A percentile compares a stretch with the other conserved stretches of the same genome.
These are phyloP conservation scores for Cutaneotrichosporon cutaneum DNA, from an alignment of 1,284 basidiomycete genomes.

Conservation along the genomic window DNA sequence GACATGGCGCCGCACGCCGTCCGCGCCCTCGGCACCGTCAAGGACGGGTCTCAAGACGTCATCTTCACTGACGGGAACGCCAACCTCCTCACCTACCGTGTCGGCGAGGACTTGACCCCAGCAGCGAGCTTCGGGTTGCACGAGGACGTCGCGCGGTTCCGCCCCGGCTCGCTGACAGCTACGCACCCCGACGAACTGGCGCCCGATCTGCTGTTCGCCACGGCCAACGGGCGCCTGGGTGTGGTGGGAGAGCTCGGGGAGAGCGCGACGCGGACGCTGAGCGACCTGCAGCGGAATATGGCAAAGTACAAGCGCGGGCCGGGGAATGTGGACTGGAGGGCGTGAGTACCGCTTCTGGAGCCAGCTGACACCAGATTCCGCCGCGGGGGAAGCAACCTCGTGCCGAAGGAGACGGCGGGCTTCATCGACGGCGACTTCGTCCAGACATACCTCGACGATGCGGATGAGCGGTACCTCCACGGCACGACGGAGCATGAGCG, in stretches of 20 bases:
- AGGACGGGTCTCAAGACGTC: constrained; percentile 59
- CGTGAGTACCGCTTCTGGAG: constrained; percentile 55
- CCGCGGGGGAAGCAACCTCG: constrained; percentile 60
- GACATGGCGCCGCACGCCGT: constrained; percentile 74
- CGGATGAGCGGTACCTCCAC: not conserved
- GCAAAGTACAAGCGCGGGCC: constrained; percentile 59
- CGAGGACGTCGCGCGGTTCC: constrained; percentile 53
- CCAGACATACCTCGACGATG: constrained; percentile 62
- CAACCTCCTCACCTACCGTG: constrained; percentile 66
- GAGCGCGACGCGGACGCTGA: constrained; percentile 64
- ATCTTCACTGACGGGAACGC: constrained; percentile 58
- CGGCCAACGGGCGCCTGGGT: constrained; percentile 75
- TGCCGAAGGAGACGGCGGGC: constrained; percentile 60
- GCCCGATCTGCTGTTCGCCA: constrained; percentile 72
- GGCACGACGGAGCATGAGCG: constrained; percentile 25
- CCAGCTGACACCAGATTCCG: constrained; percentile 60
- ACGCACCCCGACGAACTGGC: constrained; percentile 34
- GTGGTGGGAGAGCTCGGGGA: constrained; percentile 67
- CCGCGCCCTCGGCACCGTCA: constrained; percentile 44
- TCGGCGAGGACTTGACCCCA: constrained; percentile 45
- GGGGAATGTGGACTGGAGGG: constrained; percentile 65
- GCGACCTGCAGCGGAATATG: constrained; percentile 76
- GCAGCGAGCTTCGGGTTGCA: constrained; percentile 54
- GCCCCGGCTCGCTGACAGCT: constrained; percentile 36
- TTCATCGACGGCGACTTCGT: constrained; percentile 90